Base-by-base conservation (phyloP, 345 rosid genomes). In the Lepidium didymum region DNA sequence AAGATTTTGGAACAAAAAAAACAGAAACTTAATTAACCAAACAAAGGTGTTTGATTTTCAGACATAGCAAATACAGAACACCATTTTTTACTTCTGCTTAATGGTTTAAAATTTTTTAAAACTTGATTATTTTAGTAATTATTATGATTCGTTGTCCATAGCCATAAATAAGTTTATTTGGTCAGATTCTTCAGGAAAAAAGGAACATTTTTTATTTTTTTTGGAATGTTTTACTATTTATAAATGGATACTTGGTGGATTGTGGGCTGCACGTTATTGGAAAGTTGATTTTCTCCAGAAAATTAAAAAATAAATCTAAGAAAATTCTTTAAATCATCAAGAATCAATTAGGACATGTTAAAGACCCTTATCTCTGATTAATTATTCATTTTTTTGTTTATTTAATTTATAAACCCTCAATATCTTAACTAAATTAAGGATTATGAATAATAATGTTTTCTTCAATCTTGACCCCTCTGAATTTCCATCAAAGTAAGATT, bases 51-150 rank as follows among this genome's bases (percentile, higher is more conserved):
- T 61, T 58, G 36, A 23, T 42, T 66, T 51, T 59, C 67, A 66
- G 61, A 59, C 67, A 58, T 73, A 51, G 77, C 66, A 73, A 73
- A 73, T 40, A 73, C 77, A 73, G 76, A 73, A 56, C 76, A 73
- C 54, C 52, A 65, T 31, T 57, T 10, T 41, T 73, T 66, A 67
- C 55, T 73, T 67, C 77, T 66, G 72, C 66, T 29, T 66, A 66
- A 73, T 58, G 67, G 67, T 66, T 73, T 57, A 14, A 15, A 40
- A 12, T 10, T 10, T 40, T 50, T 60, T 6, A 4, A 34, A 43
- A 35, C 46, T 65, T 72, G 53, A 56, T 72, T 70, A 72, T 58
- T 50, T 41, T 73, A 73, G 72, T 66, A 42, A 51, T 27, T 34
- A 42, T 59, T 51, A 34, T 52, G 72, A 59, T 51, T 59, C 72